These are phyloP conservation scores for Annona squamosa DNA, from an alignment of 164 flowering plant genomes.

Conservation along the genomic window DNA sequence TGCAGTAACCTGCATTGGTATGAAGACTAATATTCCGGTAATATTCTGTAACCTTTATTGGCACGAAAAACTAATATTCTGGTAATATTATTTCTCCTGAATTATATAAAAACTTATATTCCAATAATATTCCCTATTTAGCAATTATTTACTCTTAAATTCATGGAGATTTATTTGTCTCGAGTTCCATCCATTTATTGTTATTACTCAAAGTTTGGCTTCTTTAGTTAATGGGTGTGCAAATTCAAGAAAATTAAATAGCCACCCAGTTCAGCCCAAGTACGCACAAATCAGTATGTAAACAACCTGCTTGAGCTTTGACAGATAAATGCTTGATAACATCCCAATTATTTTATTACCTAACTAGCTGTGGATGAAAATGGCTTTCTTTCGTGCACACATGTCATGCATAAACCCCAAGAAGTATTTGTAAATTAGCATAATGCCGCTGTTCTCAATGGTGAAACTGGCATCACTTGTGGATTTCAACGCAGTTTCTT, in stretches of 20 bases:
- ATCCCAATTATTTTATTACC: not conserved
- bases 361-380: not conserved
- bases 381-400: not conserved
- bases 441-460: not conserved
- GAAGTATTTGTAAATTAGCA: not conserved
- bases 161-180: conserved; percentile 4
- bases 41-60: not conserved
- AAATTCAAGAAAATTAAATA: not conserved
- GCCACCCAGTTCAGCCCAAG: not conserved
- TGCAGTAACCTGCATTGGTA: conserved; percentile 91
- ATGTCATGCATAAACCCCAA: not conserved
- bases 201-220: not conserved
- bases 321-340: not conserved
- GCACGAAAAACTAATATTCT: conserved; percentile 53
- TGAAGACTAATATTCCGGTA: conserved; percentile 96
- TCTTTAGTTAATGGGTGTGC: not conserved
- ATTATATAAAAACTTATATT: too few species aligned
- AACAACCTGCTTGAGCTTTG: not conserved
- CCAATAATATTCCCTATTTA: not conserved
- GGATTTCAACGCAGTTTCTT: too few species aligned
- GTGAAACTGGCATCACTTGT: not conserved
- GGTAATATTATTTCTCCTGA: conserved; percentile 24
- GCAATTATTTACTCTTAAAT: not conserved
- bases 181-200: not conserved
- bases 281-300: not conserved